Percentiles rank a stretch among this genome's conserved stretches.
Evolutionary conservation across 139 green algal species (phyloP).

Genomic region (Chlamydomonas schloesseri): DNA sequence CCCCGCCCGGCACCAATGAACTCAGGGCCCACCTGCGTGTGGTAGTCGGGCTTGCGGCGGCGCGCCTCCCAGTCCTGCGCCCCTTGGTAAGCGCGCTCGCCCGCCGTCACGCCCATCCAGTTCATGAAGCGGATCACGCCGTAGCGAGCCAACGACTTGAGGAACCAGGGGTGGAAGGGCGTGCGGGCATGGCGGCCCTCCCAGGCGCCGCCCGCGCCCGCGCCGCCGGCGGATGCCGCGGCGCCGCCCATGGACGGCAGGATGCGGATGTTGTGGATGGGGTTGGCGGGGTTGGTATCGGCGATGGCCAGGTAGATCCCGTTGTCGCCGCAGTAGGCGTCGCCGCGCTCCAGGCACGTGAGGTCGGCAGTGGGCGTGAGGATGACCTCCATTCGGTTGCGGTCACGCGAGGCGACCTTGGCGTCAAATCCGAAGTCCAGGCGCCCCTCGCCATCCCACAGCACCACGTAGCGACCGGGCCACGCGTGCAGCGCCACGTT

Average conservation of each 20-base stretch:
- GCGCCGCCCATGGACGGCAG: not conserved
- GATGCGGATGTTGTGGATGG: constrained; percentile 46
- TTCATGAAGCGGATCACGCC: constrained; percentile 48
- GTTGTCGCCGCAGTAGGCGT: constrained; percentile 34
- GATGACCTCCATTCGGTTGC: constrained; percentile 32
- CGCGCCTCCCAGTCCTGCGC: not conserved
- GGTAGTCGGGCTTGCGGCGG: constrained; percentile 13
- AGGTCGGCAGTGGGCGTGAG: constrained; percentile 47
- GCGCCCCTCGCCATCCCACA: constrained; percentile 47
- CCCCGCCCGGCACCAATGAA: no score
- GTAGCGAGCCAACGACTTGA: constrained; percentile 26
- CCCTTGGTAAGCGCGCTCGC: not conserved
- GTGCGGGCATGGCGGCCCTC: constrained; percentile 5
- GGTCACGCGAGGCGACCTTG: not conserved
- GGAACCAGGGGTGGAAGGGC: constrained; percentile 55
- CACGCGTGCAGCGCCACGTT: constrained; percentile 43
- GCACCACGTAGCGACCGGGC: constrained; percentile 46
- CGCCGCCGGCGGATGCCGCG: constrained; percentile 14
- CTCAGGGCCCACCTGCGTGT: constrained; percentile 42
- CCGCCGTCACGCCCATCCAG: constrained; percentile 9
- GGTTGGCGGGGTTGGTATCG: constrained; percentile 44
- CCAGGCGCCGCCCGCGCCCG: constrained; percentile 24
- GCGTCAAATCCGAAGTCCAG: constrained; percentile 53
- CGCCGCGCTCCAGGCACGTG: constrained; percentile 26
- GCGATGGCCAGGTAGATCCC: constrained; percentile 33